Evolutionary conservation across 805 yeast genomes (phyloP).

Genomic region (Teunomyces pallodes): DNA sequence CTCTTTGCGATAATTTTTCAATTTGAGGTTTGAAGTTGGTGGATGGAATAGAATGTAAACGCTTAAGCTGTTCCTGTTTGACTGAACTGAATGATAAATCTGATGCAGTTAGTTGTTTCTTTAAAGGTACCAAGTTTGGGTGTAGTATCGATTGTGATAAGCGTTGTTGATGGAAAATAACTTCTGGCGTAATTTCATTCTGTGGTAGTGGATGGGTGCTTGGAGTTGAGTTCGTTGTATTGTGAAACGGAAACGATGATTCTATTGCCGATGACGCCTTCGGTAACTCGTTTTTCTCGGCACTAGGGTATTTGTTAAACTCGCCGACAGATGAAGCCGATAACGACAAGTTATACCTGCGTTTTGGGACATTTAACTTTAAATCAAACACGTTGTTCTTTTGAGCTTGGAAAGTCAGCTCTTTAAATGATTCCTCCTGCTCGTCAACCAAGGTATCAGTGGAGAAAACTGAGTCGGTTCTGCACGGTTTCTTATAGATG

Average conservation of each 20-base stretch:
- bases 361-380: slow-evolving; percentile 12
- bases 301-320: neutral
- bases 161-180: neutral
- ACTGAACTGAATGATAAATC: slow-evolving; percentile 17
- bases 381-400: slow-evolving; percentile 12
- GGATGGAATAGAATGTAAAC: slow-evolving; percentile 18
- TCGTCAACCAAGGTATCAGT: slow-evolving; percentile 35
- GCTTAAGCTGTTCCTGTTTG: slow-evolving; percentile 22
- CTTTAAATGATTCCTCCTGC: neutral
- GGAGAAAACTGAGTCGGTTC: slow-evolving; percentile 21
- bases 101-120: slow-evolving; percentile 21
- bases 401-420: neutral
- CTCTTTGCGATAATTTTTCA: slow-evolving; percentile 18
- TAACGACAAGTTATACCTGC: slow-evolving; percentile 7
- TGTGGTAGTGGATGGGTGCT: neutral
- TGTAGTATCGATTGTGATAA: neutral
- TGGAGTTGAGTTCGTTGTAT: neutral
- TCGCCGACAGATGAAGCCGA: slow-evolving; percentile 8
- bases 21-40: slow-evolving; percentile 21
- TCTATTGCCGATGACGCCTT: slow-evolving; percentile 21
- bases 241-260: slow-evolving; percentile 15
- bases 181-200: neutral
- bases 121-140: slow-evolving; percentile 11
- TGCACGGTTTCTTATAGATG: slow-evolving; percentile 5
- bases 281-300: slow-evolving; percentile 5